Evolutionary conservation across 208 protist genomes (phyloP), one percentile per base, ranked within the genome.

Genomic region (Porcisia hertigi): DNA sequence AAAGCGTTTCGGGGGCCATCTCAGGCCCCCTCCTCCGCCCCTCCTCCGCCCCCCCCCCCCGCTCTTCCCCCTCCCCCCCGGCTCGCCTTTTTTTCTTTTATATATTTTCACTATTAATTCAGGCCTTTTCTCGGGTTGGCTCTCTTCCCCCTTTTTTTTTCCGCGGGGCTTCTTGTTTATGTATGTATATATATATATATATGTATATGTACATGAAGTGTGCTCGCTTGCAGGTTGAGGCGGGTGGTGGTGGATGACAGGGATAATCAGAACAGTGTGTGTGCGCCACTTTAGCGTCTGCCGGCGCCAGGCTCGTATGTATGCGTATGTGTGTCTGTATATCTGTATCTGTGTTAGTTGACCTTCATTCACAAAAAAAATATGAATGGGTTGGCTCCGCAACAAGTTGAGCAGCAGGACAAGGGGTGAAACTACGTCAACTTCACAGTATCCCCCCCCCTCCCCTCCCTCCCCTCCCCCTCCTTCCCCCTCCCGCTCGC

Each of bases 381-480:
- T n/a, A 30, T 30, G 30, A 30, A 30, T 30, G 30, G 0, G 30
- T 30, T 30, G 30, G 30, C 30, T 0, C 30, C 30, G 30, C 30
- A 30, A 30, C 30, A 30, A 30, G 30, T 30, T 30, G 30, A 30
- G 30, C 30, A 30, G 30, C 30, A 30, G 30, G 30, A 30, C 30
- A 30, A 30, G 30, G 30, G 30, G 30, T 30, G 30, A 30, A 30
- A 30, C 30, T 30, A 30, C 30, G 30, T 30, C 30, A 30, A 0
- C 30, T 30, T 30, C 30, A 30, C 30, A 30, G 30, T 30, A 30
- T 30, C 34, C 57, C 63, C 23, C 41, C 63, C 30, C 14, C 63
- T 69, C 53, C 1, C 63, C 30, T 1, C 36, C 20, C 23, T 69
- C 77, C 77, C 63, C 16, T 25, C 30, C 52, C 43, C 69, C 43